A percentile compares a stretch with the other conserved stretches of the same genome.
These are phyloP conservation scores for Cystobasidium pallidum DNA, from an alignment of 1,284 basidiomycete genomes.

Conservation along the genomic window DNA sequence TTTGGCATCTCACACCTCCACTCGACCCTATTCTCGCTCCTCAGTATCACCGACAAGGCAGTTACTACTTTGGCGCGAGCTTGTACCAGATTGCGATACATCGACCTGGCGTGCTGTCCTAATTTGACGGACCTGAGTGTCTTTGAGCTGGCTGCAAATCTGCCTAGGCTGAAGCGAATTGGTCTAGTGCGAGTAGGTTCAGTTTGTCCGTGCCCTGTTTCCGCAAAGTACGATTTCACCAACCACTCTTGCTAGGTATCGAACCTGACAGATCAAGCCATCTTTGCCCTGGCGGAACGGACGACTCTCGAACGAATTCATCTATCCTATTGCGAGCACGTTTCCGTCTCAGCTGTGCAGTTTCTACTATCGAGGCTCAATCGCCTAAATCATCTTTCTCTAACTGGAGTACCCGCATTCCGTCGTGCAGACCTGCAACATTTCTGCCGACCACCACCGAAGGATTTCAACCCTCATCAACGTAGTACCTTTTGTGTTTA, in stretches of 20 bases:
- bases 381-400: conserved; percentile 88
- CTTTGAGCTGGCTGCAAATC: conserved; percentile 76
- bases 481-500: conserved; percentile 95
- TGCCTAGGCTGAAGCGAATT: conserved; percentile 90
- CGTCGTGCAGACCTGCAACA: conserved; percentile 80
- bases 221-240: too few species aligned
- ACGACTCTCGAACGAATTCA: conserved; percentile 89
- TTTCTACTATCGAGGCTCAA: conserved; percentile 83
- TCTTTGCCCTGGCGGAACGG: conserved; percentile 75
- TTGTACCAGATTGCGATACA: conserved; percentile 91
- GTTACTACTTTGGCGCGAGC: conserved; percentile 80
- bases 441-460: conserved; percentile 86
- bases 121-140: conserved; percentile 91
- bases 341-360: conserved; percentile 87
- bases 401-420: conserved; percentile 95
- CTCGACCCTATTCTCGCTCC: neutral
- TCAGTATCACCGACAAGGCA: conserved; percentile 85
- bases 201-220: neutral
- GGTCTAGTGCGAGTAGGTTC: conserved; percentile 83
- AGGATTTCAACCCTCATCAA: conserved; percentile 93
- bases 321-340: conserved; percentile 94
- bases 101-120: conserved; percentile 86
- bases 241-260: too few species aligned
- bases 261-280: conserved; percentile 90
- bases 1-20: neutral